Percentiles rank a stretch among this genome's conserved stretches.
Conservation (phyloP, 2,329 filamentous ascomycete species). For the Phaeosphaeria sp. region DNA sequence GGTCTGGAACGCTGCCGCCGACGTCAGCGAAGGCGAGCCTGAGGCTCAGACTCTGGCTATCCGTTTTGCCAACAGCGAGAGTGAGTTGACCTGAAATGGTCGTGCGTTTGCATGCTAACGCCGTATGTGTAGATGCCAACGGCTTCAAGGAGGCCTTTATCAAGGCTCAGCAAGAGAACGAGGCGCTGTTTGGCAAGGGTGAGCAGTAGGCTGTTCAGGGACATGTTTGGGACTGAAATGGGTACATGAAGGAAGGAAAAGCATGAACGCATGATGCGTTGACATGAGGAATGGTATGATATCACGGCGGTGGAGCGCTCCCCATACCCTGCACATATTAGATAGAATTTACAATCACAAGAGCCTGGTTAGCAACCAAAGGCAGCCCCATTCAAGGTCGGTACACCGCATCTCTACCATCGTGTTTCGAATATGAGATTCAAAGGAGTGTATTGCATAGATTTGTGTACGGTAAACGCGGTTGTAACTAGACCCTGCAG, state of each 20-base stretch:
- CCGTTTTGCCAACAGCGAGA: constrained; percentile 96
- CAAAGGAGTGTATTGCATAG: neutral
- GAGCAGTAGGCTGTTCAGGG: constrained; percentile 51
- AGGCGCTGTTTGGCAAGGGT: constrained; percentile 72
- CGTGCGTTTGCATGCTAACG: constrained; percentile 33
- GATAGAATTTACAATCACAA: constrained; percentile 35
- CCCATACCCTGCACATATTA: constrained; percentile 44
- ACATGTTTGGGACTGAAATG: constrained; percentile 12
- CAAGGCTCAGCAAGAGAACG: constrained; percentile 96
- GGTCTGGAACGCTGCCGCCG: constrained; percentile 98
- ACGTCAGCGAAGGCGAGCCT: constrained; percentile 97
- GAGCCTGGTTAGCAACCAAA: constrained; percentile 31
- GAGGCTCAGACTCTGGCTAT: constrained; percentile 96
- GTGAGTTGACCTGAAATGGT: constrained; percentile 62
- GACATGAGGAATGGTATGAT: constrained; percentile 36
- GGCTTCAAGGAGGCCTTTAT: constrained; percentile 97
- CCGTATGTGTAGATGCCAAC: constrained; percentile 75
- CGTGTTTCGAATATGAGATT: neutral
- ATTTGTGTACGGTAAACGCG: neutral
- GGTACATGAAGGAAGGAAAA: constrained; percentile 12
- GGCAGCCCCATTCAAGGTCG: constrained; percentile 18
- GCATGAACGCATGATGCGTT: constrained; percentile 33
- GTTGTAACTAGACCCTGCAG: neutral
- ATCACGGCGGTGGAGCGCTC: constrained; percentile 37
- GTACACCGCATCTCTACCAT: neutral